Evolutionary conservation across 805 yeast species (phyloP).

Genomic region (Candida montana): DNA sequence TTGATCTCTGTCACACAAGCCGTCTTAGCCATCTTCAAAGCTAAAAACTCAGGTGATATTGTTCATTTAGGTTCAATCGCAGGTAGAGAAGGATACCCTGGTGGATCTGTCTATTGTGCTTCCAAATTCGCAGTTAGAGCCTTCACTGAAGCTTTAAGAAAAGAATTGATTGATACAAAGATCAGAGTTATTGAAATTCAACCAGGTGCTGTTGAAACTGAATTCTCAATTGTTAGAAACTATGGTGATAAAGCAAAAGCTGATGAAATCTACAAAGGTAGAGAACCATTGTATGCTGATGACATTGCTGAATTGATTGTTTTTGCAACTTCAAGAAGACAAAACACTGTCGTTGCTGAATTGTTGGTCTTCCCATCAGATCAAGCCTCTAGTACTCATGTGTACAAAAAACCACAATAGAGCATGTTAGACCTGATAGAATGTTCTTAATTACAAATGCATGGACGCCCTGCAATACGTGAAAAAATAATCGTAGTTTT

Average conservation of each 20-base stretch:
- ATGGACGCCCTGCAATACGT: too few species aligned
- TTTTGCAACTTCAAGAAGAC: constrained; percentile 53
- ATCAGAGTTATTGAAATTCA: constrained; percentile 62
- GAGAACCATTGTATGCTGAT: constrained; percentile 51
- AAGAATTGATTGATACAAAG: constrained; percentile 66
- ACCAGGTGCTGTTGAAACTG: constrained; percentile 70
- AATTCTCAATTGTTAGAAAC: constrained; percentile 55
- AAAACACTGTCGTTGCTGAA: constrained; percentile 63
- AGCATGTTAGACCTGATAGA: too few species aligned
- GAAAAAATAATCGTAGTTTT: not conserved
- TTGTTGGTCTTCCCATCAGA: constrained; percentile 77
- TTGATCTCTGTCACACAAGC: constrained; percentile 80
- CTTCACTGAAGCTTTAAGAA: constrained; percentile 65
- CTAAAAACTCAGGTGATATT: constrained; percentile 66
- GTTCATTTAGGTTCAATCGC: constrained; percentile 75
- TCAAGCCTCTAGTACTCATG: constrained; percentile 62
- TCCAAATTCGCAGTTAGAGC: constrained; percentile 69
- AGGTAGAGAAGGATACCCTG: constrained; percentile 74
- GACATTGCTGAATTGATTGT: constrained; percentile 33
- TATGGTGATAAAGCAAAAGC: constrained; percentile 53
- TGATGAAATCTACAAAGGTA: constrained; percentile 49
- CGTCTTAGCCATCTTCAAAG: constrained; percentile 63
- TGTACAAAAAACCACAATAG: constrained; percentile 52
- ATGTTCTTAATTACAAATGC: too few species aligned
- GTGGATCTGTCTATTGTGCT: constrained; percentile 75